A percentile compares a stretch with the other conserved stretches of the same genome.
phyloP scores from a whole-genome alignment of 225 moss, liverwort and hornwort species.

The Pseudisothecium myosuroides region DNA sequence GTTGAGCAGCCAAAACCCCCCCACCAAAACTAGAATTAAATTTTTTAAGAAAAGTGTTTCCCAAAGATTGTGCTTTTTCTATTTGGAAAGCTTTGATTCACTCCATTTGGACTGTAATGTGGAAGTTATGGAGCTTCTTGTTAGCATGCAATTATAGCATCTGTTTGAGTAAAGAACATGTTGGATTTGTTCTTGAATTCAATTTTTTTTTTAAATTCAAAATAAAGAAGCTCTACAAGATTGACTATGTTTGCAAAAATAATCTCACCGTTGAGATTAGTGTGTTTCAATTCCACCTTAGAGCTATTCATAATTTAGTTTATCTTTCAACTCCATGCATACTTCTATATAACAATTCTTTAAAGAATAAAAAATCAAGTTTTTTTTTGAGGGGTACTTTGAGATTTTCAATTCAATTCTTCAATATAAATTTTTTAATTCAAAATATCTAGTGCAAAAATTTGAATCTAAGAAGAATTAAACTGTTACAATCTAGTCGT shows the following conservation, averaged over 20 bases:
- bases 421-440: not conserved
- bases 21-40: no score
- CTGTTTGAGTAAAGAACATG: not conserved
- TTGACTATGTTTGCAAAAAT: accelerated
- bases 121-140: not conserved
- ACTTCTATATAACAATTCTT: not conserved
- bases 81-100: not conserved
- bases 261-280: not conserved
- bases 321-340: not conserved
- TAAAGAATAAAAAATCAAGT: not conserved
- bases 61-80: not conserved
- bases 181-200: no score
- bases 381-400: no score
- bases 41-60: no score
- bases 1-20: accelerated
- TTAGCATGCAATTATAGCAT: not conserved
- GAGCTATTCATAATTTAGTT: not conserved
- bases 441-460: not conserved
- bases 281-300: not conserved
- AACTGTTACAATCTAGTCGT: no score
- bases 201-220: no score
- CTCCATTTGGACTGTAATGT: not conserved
- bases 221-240: not conserved
- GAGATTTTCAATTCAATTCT: not conserved
- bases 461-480: not conserved